These are phyloP conservation scores for Trichoderma citrinoviride DNA, from an alignment of 2,329 filamentous ascomycete genomes.

Conservation along the genomic window DNA sequence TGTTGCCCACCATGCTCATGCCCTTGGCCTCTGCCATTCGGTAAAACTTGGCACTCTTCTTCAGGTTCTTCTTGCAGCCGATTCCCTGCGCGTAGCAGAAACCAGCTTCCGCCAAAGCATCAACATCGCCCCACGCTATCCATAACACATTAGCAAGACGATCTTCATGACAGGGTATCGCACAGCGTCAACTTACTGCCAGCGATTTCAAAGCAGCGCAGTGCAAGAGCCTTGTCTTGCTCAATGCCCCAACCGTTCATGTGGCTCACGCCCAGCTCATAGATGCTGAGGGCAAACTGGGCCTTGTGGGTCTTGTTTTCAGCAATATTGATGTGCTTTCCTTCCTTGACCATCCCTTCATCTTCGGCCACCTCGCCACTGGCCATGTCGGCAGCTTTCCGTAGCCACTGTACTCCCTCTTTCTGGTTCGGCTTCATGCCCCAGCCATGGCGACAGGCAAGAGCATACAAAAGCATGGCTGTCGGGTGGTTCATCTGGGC, in stretches of 20 bases:
- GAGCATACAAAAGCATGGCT: slow-evolving; percentile 91
- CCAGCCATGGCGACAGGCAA: slow-evolving; percentile 96
- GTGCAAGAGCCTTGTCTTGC: slow-evolving; percentile 81
- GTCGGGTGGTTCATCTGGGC: slow-evolving; percentile 83
- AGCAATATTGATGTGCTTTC: slow-evolving; percentile 60
- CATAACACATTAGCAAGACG: slow-evolving; percentile 27
- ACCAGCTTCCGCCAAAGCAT: slow-evolving; percentile 89
- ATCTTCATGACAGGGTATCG: too few relatives aligned
- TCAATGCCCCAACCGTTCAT: slow-evolving; percentile 98
- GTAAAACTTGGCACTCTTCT: slow-evolving; percentile 89
- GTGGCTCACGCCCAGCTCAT: slow-evolving; percentile 93
- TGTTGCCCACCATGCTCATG: slow-evolving; percentile 97
- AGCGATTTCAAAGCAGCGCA: slow-evolving; percentile 95
- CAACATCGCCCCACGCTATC: slow-evolving; percentile 84
- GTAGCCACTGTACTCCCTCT: slow-evolving; percentile 89
- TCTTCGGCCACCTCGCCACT: slow-evolving; percentile 81
- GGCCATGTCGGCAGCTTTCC: slow-evolving; percentile 83
- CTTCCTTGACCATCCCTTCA: slow-evolving; percentile 62
- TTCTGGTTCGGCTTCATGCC: slow-evolving; percentile 89
- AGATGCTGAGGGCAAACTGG: slow-evolving; percentile 92
- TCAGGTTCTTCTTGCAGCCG: slow-evolving; percentile 93
- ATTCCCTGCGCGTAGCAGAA: slow-evolving; percentile 95
- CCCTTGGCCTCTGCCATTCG: slow-evolving; percentile 87
- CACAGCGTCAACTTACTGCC: slow-evolving; percentile 57
- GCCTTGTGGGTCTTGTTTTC: slow-evolving; percentile 83